phyloP scores from a whole-genome alignment of 1,139 yeast genomes.

The Scheffersomyces stambukii region DNA sequence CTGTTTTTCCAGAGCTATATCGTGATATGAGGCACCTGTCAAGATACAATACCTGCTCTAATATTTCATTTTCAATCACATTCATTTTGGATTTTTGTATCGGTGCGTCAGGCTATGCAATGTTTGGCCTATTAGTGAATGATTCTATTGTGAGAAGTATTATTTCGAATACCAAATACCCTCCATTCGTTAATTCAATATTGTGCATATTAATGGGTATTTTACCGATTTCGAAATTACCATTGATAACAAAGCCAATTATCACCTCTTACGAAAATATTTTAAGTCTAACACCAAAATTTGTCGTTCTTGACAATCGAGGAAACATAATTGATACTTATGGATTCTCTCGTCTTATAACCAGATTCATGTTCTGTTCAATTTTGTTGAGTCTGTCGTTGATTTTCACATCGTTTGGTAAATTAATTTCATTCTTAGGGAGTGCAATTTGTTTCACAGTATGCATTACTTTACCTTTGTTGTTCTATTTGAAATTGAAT shows the following conservation, averaged over 20 bases:
- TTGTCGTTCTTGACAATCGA: conserved; percentile 5
- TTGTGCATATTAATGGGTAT: conserved; percentile 36
- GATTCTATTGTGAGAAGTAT: conserved; percentile 40
- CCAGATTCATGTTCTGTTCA: conserved; percentile 20
- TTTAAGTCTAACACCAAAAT: conserved; percentile 12
- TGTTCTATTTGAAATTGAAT: conserved; percentile 64
- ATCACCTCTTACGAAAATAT: conserved; percentile 36
- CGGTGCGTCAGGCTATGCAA: conserved; percentile 35
- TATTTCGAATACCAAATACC: conserved; percentile 31
- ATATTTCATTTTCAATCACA: conserved; percentile 31
- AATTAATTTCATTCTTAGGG: conserved; percentile 78
- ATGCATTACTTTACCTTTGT: conserved; percentile 72
- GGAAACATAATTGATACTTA: conserved; percentile 10
- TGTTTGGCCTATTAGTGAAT: conserved; percentile 35
- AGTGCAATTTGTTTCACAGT: conserved; percentile 76
- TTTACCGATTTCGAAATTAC: conserved; percentile 39
- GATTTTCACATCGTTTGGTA: conserved; percentile 72
- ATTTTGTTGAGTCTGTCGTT: conserved; percentile 49
- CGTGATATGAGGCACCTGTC: conserved; percentile 78
- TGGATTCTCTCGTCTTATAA: conserved; percentile 22
- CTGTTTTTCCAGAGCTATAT: conserved; percentile 76
- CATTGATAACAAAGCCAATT: conserved; percentile 37
- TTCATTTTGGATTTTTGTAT: conserved; percentile 29
- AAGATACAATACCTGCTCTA: conserved; percentile 26
- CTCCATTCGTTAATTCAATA: conserved; percentile 25